phyloP scores from a whole-genome alignment of 805 yeast genomes.

The Spathaspora hagerdaliae region DNA sequence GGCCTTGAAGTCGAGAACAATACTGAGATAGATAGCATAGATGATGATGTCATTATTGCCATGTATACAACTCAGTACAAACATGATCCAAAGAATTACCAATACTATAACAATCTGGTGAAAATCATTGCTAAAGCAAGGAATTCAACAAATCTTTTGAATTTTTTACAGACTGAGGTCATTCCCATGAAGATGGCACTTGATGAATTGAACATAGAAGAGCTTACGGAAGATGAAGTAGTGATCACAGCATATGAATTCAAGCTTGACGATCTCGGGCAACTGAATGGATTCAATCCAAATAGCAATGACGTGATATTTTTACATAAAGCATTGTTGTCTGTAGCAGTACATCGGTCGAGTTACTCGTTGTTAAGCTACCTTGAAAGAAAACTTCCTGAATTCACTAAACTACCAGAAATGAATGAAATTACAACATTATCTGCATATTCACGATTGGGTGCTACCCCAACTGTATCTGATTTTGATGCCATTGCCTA shows the following conservation, averaged over 20 bases:
- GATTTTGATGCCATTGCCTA: slow-evolving; percentile 54
- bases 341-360: slow-evolving; percentile 56
- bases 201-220: slow-evolving; percentile 36
- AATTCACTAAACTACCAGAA: slow-evolving; percentile 11
- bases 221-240: slow-evolving; percentile 53
- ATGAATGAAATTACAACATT: slow-evolving; percentile 5
- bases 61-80: slow-evolving; percentile 28
- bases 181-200: slow-evolving; percentile 32
- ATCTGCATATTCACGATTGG: slow-evolving; percentile 46
- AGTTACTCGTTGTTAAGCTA: slow-evolving; percentile 56
- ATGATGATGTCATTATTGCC: slow-evolving; percentile 32
- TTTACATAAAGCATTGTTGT: slow-evolving; percentile 52
- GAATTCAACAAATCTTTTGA: slow-evolving; percentile 15
- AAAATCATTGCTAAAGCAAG: slow-evolving; percentile 23
- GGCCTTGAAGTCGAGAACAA: slow-evolving; percentile 17
- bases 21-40: slow-evolving; percentile 14
- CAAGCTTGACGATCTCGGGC: slow-evolving; percentile 49
- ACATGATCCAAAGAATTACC: slow-evolving; percentile 33
- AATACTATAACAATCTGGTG: slow-evolving; percentile 29
- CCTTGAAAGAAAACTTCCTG: slow-evolving; percentile 43
- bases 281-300: slow-evolving; percentile 22
- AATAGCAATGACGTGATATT: slow-evolving; percentile 34
- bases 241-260: slow-evolving; percentile 72
- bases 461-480: slow-evolving; percentile 42
- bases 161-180: slow-evolving; percentile 27